Evolutionary conservation across 257 asterid species (phyloP).

Genomic region (Solanum ahanhuiri): DNA sequence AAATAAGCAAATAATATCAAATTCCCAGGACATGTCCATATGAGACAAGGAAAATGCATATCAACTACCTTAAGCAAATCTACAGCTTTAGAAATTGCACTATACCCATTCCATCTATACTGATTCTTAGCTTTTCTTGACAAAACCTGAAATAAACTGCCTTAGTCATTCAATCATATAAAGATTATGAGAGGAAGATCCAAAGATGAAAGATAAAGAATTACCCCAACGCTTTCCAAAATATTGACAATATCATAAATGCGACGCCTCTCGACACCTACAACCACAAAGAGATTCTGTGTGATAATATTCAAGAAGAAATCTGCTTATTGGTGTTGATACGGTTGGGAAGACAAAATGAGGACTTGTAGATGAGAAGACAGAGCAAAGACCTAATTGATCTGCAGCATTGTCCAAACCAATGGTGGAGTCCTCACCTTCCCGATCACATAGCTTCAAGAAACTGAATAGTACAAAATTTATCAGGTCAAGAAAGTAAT

Average conservation of each 20-base stretch:
- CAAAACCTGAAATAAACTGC: slow-evolving; percentile 24
- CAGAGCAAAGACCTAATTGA: slow-evolving; percentile 33
- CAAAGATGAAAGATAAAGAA: not conserved
- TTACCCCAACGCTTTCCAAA: slow-evolving; percentile 57
- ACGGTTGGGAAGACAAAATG: not conserved
- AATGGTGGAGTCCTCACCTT: slow-evolving; percentile 40
- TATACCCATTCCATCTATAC: slow-evolving; percentile 44
- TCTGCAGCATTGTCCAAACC: slow-evolving; percentile 48
- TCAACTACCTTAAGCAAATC: slow-evolving; percentile 33
- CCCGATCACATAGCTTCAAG: slow-evolving; percentile 42
- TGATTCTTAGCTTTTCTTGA: slow-evolving; percentile 33
- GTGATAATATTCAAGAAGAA: not conserved
- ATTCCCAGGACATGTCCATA: not conserved
- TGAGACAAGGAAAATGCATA: not conserved
- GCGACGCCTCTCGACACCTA: slow-evolving; percentile 59
- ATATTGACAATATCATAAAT: slow-evolving; percentile 61
- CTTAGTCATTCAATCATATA: not conserved
- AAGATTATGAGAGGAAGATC: not conserved
- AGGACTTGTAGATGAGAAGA: not conserved
- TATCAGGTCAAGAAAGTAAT: not conserved
- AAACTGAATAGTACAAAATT: slow-evolving; percentile 31
- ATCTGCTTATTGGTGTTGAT: not conserved
- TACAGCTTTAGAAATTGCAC: slow-evolving; percentile 28
- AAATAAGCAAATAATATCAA: slow-evolving; percentile 1
- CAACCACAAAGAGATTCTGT: not conserved